Evolutionary conservation across 331 rosid species (phyloP).

Genomic region (Prunus yedoensis): DNA sequence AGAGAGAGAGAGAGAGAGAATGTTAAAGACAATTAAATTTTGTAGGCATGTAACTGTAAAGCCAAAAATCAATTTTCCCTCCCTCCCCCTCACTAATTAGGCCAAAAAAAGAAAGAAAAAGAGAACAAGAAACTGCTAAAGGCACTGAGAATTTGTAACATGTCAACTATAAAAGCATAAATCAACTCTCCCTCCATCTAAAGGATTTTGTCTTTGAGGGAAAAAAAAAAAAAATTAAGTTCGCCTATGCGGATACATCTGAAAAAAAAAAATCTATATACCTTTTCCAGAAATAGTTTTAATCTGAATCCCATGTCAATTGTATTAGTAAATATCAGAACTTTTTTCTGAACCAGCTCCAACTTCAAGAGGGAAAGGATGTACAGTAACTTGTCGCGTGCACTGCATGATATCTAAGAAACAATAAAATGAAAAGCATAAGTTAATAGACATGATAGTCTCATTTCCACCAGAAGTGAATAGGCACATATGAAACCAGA

Average conservation of each 20-base stretch:
- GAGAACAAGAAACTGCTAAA: too few species aligned
- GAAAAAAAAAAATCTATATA: constrained; percentile 22
- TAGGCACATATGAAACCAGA: background rate
- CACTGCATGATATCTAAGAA: constrained; percentile 64
- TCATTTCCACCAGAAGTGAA: constrained; percentile 22
- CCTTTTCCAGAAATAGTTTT: constrained; percentile 90
- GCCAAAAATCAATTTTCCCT: background rate
- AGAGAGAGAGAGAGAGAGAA: too few species aligned
- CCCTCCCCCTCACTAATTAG: background rate
- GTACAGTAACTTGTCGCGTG: constrained; percentile 70
- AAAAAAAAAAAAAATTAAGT: background rate
- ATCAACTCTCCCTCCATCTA: background rate
- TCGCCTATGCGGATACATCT: background rate
- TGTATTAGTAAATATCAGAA: constrained; percentile 75
- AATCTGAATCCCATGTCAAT: constrained; percentile 83
- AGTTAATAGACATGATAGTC: background rate
- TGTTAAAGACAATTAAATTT: too few species aligned
- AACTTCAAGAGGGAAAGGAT: constrained; percentile 78
- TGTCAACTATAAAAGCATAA: too few species aligned
- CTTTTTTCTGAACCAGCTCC: constrained; percentile 87
- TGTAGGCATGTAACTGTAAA: too few species aligned
- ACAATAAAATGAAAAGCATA: constrained; percentile 25
- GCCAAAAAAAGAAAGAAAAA: too few species aligned
- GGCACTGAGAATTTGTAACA: too few species aligned
- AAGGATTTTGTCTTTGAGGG: background rate